Evolutionary conservation across 768 basidiomycete genomes (phyloP), one percentile per base, ranked within the genome.

Genomic region (Trametes coccinea): DNA sequence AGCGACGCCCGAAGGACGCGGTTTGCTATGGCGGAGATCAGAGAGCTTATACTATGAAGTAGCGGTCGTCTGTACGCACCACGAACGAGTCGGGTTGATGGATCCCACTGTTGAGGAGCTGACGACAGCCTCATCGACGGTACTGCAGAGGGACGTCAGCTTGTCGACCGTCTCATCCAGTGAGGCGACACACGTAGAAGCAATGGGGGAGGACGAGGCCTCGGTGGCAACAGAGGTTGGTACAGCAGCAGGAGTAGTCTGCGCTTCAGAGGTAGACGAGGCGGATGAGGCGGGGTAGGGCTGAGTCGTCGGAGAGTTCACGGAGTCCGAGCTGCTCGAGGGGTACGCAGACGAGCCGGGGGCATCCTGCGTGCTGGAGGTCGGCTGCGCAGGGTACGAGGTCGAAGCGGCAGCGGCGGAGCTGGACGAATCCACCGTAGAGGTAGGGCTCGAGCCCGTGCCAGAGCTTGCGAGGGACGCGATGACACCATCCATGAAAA

Each of bases 401-500:
- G 64, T 30, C 8, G 51, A 22, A 22, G 49, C 14, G 43, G 53
- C 8, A 29, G 53, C 37, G 11, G 59, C 27, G 13, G 58, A 22
- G 14, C 49, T 39, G n/a, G 64, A 14, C 6, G 58, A 43, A 17
- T 34, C 45, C 17, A 31, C 27, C 10, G 45, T 31, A n/a, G 65
- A 27, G 9, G 58, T 27, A 5, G 56, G 34, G 33, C 22, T 44
- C 6, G 49, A 29, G 34, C n/a, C 43, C 13, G 53, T 27, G 30
- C 41, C 50, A 49, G 52, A 56, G 47, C 39, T 22, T 1, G 53
- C 60, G 22, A 51, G 53, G 31, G 64, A 66, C 47, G 64, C 64
- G 53, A 67, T 59, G 13, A 63, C 57, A 44, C 66, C 61, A 27
- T 65, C 58, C 34, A 61, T 58, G 65, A 80, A 80, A 62, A 81